Evolutionary conservation across 768 basidiomycete genomes (phyloP), one percentile per base, ranked within the genome.

Genomic region (Xerocomellus amylosporus): DNA sequence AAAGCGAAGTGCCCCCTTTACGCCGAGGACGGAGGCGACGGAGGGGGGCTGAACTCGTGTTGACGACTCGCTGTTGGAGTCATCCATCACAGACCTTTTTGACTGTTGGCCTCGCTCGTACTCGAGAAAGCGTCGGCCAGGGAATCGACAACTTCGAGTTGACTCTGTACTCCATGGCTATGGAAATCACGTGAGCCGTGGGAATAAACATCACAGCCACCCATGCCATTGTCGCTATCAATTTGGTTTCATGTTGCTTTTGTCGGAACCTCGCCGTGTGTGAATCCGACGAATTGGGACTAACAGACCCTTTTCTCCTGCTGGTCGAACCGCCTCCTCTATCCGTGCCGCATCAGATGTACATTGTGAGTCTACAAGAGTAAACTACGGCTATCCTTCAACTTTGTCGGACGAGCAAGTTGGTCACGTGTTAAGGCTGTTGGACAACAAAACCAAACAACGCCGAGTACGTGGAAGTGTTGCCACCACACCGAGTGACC

Each of bases 1-100:
- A 71, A 88, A 79, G 63, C 85, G 86, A 62, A 88, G 73, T 46
- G 73, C 65, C 38, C 80, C 81, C 69, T 82, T 81, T 64, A 88
- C 72, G 56, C 85, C 85, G 50, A 88, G 77, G 55, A 85, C 61
- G 42, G 85, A 79, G 38, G 79, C 68, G 62, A 81, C 77, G 33
- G 77, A 68, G 53, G 73, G 64, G 50, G 58, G 53, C 15, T 66
- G 50, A 42, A 64, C 52, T 22, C 58, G 57, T 12, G 64, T 50
- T 47, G 72, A 73, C 49, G 70, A 70, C 57, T 73, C 74, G 65
- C 67, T 62, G 60, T 69, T 73, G 41, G 74, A 71, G 62, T 70
- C 71, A 59, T 75, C 75, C 73, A 72, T 71, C 22, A 44, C 48
- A 53, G 46, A 46, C 51, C 60, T 51, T 52, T 51, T 47, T 38